These are phyloP conservation scores for Microbotryum scabiosae DNA, from an alignment of 1,284 basidiomycete genomes.

Conservation along the genomic window DNA sequence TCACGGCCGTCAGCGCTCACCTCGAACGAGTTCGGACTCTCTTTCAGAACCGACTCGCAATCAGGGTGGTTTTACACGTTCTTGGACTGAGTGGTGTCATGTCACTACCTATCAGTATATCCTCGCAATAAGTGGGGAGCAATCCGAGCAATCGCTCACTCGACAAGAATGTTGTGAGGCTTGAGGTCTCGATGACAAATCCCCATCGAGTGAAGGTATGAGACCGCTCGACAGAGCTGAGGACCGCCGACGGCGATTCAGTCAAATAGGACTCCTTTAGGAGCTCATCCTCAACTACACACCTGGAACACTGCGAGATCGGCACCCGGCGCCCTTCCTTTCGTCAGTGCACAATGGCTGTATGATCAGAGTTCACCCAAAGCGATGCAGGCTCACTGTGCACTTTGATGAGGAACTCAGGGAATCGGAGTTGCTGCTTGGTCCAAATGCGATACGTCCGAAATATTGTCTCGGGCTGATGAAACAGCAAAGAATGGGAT, in stretches of 20 bases:
- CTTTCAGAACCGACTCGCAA: constrained; percentile 3
- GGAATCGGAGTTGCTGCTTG: constrained; percentile 98
- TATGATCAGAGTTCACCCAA: not conserved
- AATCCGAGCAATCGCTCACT: not conserved
- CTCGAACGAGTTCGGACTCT: no score
- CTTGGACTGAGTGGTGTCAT: constrained; percentile 49
- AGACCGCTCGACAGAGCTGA: constrained; percentile 83
- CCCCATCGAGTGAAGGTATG: constrained; percentile 87
- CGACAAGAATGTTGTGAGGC: constrained; percentile 84
- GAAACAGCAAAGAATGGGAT: not conserved
- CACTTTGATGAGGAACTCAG: constrained; percentile 90
- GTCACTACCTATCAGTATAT: not conserved
- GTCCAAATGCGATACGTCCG: constrained; percentile 72
- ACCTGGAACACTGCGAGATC: not conserved
- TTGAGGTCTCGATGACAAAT: constrained; percentile 89
- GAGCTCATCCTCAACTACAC: no score
- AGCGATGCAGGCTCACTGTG: not conserved
- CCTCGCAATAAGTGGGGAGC: not conserved
- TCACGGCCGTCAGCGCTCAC: not conserved
- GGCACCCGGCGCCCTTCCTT: no score
- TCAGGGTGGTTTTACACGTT: constrained; percentile 56
- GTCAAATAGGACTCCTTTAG: no score
- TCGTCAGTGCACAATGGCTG: not conserved
- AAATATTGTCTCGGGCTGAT: constrained; percentile 86
- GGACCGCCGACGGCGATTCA: not conserved